Percentiles rank a stretch among this genome's conserved stretches.
Conservation (phyloP, 148 eudicot species). For the Linanthus parryae region DNA sequence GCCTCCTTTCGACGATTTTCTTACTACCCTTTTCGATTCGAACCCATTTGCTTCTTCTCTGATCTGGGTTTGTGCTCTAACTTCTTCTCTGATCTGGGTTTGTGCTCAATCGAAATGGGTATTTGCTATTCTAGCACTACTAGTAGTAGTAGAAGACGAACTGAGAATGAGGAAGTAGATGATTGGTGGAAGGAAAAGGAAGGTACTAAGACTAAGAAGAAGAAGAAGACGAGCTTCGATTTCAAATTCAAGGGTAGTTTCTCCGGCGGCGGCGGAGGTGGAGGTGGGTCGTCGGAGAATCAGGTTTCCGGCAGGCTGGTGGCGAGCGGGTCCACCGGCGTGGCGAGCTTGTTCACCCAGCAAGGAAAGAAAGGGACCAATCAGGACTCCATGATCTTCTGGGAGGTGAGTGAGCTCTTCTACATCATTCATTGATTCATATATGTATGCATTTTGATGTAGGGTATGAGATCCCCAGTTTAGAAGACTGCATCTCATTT, state of each 20-base stretch:
- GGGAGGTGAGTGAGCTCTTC: slow-evolving; percentile 32
- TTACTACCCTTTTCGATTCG: no score
- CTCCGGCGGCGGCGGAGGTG: slow-evolving; percentile 14
- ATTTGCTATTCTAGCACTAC: slow-evolving; percentile 26
- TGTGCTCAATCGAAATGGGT: slow-evolving; percentile 36
- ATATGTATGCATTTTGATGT: background rate
- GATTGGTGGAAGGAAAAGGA: slow-evolving; percentile 11
- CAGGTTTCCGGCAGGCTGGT: slow-evolving; percentile 34
- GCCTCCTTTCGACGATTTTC: no score
- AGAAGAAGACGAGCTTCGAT: slow-evolving; percentile 8
- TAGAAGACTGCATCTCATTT: no score
- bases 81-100: no score
- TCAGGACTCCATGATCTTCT: slow-evolving; percentile 49
- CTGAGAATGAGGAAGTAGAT: slow-evolving; percentile 2
- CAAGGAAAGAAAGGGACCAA: slow-evolving; percentile 55
- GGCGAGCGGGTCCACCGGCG: slow-evolving; percentile 23
- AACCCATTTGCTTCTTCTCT: no score
- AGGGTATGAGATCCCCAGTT: background rate
- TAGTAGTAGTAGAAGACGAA: background rate
- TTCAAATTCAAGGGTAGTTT: slow-evolving; percentile 14
- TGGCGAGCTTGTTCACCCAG: slow-evolving; percentile 39
- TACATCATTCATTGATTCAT: background rate
- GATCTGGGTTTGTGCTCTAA: no score
- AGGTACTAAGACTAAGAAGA: no score
- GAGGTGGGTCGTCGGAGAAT: slow-evolving; percentile 17